These are phyloP conservation scores for Euptelea pleiosperma DNA, from an alignment of 164 flowering plant genomes.

Conservation along the genomic window DNA sequence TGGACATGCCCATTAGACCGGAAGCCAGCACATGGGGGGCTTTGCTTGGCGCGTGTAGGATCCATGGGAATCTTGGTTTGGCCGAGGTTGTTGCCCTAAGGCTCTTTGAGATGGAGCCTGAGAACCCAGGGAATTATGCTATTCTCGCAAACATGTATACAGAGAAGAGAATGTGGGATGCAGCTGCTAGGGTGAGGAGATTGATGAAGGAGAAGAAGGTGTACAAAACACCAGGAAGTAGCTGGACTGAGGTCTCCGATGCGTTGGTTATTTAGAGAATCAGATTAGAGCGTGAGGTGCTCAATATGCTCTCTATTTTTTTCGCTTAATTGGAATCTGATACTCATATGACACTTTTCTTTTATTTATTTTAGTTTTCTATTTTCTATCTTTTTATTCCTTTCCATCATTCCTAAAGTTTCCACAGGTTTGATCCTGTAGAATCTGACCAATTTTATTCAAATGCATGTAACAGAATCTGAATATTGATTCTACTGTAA, in stretches of 20 bases:
- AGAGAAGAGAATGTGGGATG: conserved; percentile 21
- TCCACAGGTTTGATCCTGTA: too few relatives aligned
- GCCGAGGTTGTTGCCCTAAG: conserved; percentile 17
- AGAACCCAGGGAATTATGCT: conserved; percentile 17
- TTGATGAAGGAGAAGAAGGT: conserved; percentile 14
- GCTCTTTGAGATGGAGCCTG: conserved; percentile 20
- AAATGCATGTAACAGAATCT: too few relatives aligned
- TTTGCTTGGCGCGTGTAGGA: conserved; percentile 23
- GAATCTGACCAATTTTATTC: too few relatives aligned
- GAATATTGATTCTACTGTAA: too few relatives aligned
- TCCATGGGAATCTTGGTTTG: conserved; percentile 20
- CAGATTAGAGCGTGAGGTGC: too few relatives aligned
- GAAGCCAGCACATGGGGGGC: conserved; percentile 18
- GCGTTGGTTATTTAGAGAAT: background rate
- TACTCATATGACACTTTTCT: too few relatives aligned
- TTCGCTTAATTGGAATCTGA: too few relatives aligned
- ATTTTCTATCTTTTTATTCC: too few relatives aligned
- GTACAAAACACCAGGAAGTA: conserved; percentile 20
- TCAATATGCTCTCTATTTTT: too few relatives aligned
- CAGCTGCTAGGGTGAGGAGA: conserved; percentile 11
- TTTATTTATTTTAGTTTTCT: too few relatives aligned
- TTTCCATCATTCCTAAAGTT: too few relatives aligned
- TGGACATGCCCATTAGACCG: conserved; percentile 14
- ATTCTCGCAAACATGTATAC: conserved; percentile 21
- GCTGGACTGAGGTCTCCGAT: conserved; percentile 12